Evolutionary conservation across 1,139 yeast genomes (phyloP).

Genomic region (Yamadazyma jaroonii): DNA sequence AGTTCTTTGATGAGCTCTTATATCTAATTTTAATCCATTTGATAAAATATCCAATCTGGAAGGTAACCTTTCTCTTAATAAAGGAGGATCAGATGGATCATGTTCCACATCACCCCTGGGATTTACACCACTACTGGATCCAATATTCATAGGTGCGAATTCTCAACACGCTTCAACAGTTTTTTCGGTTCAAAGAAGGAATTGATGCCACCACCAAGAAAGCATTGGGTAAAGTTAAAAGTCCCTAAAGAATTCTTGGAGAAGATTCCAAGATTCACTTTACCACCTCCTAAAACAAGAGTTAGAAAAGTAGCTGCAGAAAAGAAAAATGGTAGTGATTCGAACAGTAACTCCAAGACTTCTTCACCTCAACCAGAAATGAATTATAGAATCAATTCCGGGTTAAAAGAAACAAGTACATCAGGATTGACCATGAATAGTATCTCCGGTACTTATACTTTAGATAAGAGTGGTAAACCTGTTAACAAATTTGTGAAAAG

Average conservation of each 20-base stretch:
- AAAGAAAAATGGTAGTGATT: slow-evolving; percentile 16
- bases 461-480: slow-evolving; percentile 52
- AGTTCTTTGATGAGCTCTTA: slow-evolving; percentile 60
- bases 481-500: slow-evolving; percentile 51
- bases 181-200: not conserved
- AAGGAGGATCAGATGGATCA: slow-evolving; percentile 9
- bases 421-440: slow-evolving; percentile 43
- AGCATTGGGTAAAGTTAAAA: slow-evolving; percentile 33
- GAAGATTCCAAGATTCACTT: slow-evolving; percentile 34
- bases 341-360: slow-evolving; percentile 10
- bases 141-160: slow-evolving; percentile 1
- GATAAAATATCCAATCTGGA: slow-evolving; percentile 35
- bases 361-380: slow-evolving; percentile 18
- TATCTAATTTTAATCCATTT: slow-evolving; percentile 44
- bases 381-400: slow-evolving; percentile 34
- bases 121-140: slow-evolving; percentile 2
- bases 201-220: slow-evolving; percentile 31
- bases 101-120: not conserved
- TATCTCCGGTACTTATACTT: slow-evolving; percentile 23
- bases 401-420: slow-evolving; percentile 41
- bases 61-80: slow-evolving; percentile 20
- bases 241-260: slow-evolving; percentile 28
- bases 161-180: not conserved
- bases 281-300: slow-evolving; percentile 30
- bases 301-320: slow-evolving; percentile 29